Base-by-base conservation (phyloP, 768 basidiomycete genomes). In the Flagelloscypha sp. region DNA sequence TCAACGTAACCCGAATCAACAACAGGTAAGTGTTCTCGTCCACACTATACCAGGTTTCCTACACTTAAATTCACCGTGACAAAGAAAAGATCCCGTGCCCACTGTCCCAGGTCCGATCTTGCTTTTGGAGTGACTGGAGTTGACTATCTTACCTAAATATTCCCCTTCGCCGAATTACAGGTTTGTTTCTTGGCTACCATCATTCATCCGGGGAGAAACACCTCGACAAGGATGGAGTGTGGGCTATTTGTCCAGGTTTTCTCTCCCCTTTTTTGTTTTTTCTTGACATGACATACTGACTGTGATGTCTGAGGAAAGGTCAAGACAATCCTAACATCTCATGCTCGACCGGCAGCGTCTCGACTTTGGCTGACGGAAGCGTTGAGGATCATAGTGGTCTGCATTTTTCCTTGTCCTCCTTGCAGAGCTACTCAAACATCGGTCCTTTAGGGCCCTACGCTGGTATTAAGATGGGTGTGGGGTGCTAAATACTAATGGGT, bases 1-100 rank as follows among this genome's bases (percentile, higher is more conserved):
- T 59, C 9, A 42, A 56, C 24, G 45, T 76, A 30, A 70, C 64
- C 3, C 76, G 70, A 40, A 65, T 80, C 50, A 77, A 70, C 50
- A 78, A 80, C 54, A 56, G 54, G 63, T 57, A 37, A 24, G 56
- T 36, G 27, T 7, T 28, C 20, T 25, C 20, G 18, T 6, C 3
- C 27, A n/a, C 18, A 24, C 18, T 41, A 15, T 5, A 5, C 6
- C 27, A 30, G 4, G 3, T 20, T 33, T 12, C 12, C 4, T 25
- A 23, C 34, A 36, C 23, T 35, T 21, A 19, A 13, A 11, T 10
- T 24, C 12, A 32, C 19, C 21, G 9, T 7, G 27, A 13, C 36
- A 11, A 11, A 32, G 63, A 40, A 49, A 63, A 40, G 65, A 68
- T 30, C 24, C 52, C 7, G 55, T 66, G 2, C 65, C 66, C 3